Base-by-base conservation (phyloP, 2,329 filamentous ascomycete genomes). In the Meredithiella fracta region DNA sequence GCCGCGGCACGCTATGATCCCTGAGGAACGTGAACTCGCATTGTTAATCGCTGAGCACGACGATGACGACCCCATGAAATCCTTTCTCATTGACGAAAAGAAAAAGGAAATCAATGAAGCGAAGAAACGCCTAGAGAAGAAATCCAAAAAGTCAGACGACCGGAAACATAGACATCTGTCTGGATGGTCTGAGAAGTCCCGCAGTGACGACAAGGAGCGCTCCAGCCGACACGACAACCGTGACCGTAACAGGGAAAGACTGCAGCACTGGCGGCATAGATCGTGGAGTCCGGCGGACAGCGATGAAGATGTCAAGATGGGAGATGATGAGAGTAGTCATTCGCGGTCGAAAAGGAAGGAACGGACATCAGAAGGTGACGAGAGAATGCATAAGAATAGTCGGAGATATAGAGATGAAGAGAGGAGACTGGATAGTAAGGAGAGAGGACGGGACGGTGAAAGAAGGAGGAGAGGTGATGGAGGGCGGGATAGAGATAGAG, bases 21-120 rank as follows among this genome's bases (percentile, higher is more conserved):
- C 80, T 59, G 90, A 96, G 65, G 90, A 97, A 70, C 72, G 73
- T 56, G 90, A 97, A 66, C 69, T 97, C 52, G 79, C 80, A 53
- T 76, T 80, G 47, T 67, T 97, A 56, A 80, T 94, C 54, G 72
- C 78, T 55, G 82, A 91, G 15, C 85, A 94, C 61, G 92, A 97
- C 61, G 90, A 96, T 23, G 91, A 97, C 59, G 92, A 98, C 67
- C 92, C 92, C 0, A 98, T 98, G 92, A 96, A 95, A 69, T 81
- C 80, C 38, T 96, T 86, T 63, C 66, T 97, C 60, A 81, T 96
- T 53, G 79, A 91, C 60, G 85, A 94, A 69, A 96, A 97, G 76
- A 89, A 86, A 68, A 87, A 88, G 65, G 87, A 95, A 66, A 78
- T 95, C 11, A 80, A 85, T 55, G 77, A 78, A 58, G 90, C 51